phyloP scores from a whole-genome alignment of 371 early-diverging fungal species.

The Haplosporangium sp. region DNA sequence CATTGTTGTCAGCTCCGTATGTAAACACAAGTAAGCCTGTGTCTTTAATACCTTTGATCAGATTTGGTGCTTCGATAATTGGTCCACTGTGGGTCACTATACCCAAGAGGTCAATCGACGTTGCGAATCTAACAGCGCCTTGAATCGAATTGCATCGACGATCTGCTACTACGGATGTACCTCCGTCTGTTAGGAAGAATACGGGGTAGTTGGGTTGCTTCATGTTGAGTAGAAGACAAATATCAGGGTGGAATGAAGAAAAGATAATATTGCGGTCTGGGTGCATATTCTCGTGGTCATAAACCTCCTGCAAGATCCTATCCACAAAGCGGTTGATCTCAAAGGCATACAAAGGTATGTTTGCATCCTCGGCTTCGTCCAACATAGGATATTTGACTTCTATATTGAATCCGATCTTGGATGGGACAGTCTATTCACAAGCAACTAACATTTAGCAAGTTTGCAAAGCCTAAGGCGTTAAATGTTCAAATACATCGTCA shows the following conservation, averaged over 20 bases:
- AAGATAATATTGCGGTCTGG: constrained; percentile 88
- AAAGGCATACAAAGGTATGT: constrained; percentile 65
- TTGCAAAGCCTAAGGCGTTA: background rate
- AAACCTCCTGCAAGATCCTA: constrained; percentile 82
- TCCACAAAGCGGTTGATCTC: constrained; percentile 94
- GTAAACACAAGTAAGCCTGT: constrained; percentile 84
- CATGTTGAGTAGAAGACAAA: constrained; percentile 82
- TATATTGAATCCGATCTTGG: constrained; percentile 90
- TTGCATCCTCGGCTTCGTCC: constrained; percentile 86
- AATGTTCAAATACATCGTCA: background rate
- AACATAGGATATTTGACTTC: constrained; percentile 97
- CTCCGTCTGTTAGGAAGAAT: constrained; percentile 93
- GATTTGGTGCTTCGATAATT: constrained; percentile 82
- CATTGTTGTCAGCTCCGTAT: constrained; percentile 89
- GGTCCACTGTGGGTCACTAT: constrained; percentile 86
- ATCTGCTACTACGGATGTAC: constrained; percentile 81
- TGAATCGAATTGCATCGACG: constrained; percentile 87
- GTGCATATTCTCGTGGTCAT: constrained; percentile 72
- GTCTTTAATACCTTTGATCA: constrained; percentile 79
- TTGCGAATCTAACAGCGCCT: constrained; percentile 88
- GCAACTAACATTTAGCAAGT: background rate
- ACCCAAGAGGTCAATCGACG: constrained; percentile 80
- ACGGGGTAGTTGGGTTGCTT: constrained; percentile 91
- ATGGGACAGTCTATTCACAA: constrained; percentile 71
- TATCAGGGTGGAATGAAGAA: constrained; percentile 95